Base-by-base conservation (phyloP, 2,329 filamentous ascomycete genomes). In the Ophiocordyceps camponoti-floridani region DNA sequence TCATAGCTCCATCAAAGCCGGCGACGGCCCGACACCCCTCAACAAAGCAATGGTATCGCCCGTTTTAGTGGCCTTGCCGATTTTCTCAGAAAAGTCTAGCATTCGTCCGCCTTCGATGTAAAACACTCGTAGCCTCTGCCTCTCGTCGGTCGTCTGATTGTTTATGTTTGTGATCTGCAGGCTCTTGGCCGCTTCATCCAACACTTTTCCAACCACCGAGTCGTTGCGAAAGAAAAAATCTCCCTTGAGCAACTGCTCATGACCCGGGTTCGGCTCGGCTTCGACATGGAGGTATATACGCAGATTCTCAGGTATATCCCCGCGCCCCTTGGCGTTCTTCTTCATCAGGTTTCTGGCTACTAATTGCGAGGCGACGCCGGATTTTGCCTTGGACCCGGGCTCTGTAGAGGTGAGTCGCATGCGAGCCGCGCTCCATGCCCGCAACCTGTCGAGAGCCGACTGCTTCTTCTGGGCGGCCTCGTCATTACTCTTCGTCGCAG, bases 11-110 rank as follows among this genome's bases (percentile, higher is more conserved):
- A 87, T 83, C 53, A 88, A 61, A 60, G 86, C 79, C 18, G 79
- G 78, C 45, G 84, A 75, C n/a, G 80, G 75, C 1, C 86, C 86
- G 44, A 95, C 81, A 0, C 91, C 91, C 49, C 91, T 72, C 44
- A 98, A 56, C 54, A 98, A 58, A 23, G 96, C 87, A 50, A 98
- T 77, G 11, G 87, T 95, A 58, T 98, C 89, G 1, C 91, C 91
- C 52, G 75, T 88, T 50, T 76, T 75, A 47, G 93, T 67, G 27
- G 70, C 71, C 44, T 70, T 69, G 4, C 86, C 87, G 45, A 94
- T 69, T 67, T 89, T 88, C 62, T 95, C 88, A 23, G 74, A 78
- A 55, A 93, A 98, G 48, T 91, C 88, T 50, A 98, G 62, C 49
- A 98, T 61, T 47, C 86, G 69, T 0, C 91, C 91, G 0, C 82